Evolutionary conservation across 129 eudicot species (phyloP), one percentile per base, ranked within the genome.

Genomic region (Flaveria bidentis): DNA sequence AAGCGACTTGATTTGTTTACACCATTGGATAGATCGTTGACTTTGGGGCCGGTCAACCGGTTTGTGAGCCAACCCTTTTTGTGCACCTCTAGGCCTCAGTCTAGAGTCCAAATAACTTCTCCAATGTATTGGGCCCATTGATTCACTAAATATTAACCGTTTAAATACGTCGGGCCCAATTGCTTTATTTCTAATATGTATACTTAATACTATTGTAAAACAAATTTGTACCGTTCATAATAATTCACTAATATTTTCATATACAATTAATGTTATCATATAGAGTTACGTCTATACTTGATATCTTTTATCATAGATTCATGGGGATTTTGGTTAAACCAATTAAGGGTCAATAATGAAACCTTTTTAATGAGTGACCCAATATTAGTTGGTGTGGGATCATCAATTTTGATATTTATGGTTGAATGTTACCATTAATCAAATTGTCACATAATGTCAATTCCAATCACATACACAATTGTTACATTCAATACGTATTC

Each of bases 361-460:
- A 14, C 42, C 20, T 20, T 25, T 36, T 5, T 50, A 12, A 65
- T 20, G 80, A 76, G 42, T 14, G 66, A 33, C 82, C 55, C 66
- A n/a, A 7, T 11, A 49, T 60, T 62, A 22, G 45, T 78, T 70
- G 71, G 76, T 71, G 82, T 78, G 77, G 77, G 77, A 47, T 78
- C 30, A 6, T 46, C 3, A 12, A 12, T 30, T 71, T 69, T 10
- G 47, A 78, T 78, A 66, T 65, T 23, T 22, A 14, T 36, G 12
- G 17, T 6, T 20, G 14, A 23, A n/a, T 2, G 61, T 53, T 42
- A 26, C n/a, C 15, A 62, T 10, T 51, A 75, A 52, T 39, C 12
- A 80, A 1, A 26, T 71, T 15, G 46, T 53, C 23, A 28, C 2
- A 14, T 50, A 67, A 44, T 67, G 49, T 56, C 14, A 67, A 42